A percentile compares a stretch with the other conserved stretches of the same genome.
Evolutionary conservation across 345 rosid species (phyloP).

Genomic region (Linum trigynum): DNA sequence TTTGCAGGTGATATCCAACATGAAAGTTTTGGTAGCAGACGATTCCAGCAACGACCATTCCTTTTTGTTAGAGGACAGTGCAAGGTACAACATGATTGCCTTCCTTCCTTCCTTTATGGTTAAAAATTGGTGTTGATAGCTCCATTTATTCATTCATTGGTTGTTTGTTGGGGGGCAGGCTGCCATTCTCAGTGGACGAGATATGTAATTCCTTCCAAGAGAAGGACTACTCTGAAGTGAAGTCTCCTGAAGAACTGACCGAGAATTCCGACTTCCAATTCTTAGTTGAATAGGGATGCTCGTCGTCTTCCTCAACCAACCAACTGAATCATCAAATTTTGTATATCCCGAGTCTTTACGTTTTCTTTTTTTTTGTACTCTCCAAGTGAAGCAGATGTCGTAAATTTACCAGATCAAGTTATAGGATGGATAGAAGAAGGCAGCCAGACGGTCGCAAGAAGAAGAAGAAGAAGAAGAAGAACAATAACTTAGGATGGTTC

Average conservation of each 20-base stretch:
- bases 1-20: constrained; percentile 1
- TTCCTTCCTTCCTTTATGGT: neutral
- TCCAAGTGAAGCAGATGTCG: too few species aligned
- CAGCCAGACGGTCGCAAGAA: too few species aligned
- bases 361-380: too few species aligned
- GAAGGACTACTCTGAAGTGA: constrained; percentile 22
- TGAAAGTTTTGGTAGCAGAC: constrained; percentile 1
- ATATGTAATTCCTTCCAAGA: constrained; percentile 12
- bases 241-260: constrained; percentile 16
- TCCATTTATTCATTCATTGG: neutral
- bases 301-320: neutral
- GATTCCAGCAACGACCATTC: constrained; percentile 1
- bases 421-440: too few species aligned
- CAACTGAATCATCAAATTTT: neutral
- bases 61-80: neutral
- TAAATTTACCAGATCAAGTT: too few species aligned
- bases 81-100: neutral
- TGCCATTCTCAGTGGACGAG: constrained; percentile 25
- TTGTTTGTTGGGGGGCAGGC: constrained; percentile 12
- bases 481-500: neutral
- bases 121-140: neutral
- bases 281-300: constrained; percentile 19
- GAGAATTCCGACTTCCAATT: constrained; percentile 25
- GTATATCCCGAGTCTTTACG: neutral
- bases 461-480: neutral